These are phyloP conservation scores for Didymella glomerata DNA, from an alignment of 2,329 filamentous ascomycete genomes.

Conservation along the genomic window DNA sequence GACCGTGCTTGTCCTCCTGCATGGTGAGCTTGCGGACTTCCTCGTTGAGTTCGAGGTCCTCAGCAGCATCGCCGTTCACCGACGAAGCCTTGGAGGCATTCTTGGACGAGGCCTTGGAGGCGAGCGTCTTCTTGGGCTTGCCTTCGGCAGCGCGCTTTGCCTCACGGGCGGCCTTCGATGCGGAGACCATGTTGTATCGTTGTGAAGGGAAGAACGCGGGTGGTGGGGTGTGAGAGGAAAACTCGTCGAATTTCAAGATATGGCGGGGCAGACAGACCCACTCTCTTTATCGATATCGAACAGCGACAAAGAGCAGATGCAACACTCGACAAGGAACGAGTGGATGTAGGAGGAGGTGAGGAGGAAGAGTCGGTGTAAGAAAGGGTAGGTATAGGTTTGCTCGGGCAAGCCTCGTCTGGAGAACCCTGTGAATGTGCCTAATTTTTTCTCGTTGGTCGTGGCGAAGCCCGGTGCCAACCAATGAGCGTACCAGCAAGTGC, in stretches of 20 bases:
- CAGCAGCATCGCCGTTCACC: slow-evolving; percentile 77
- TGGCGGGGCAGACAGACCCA: slow-evolving; percentile 22
- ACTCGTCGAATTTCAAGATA: slow-evolving; percentile 26
- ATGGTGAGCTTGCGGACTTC: slow-evolving; percentile 88
- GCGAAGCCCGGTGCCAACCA: slow-evolving; percentile 30
- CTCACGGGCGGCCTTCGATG: slow-evolving; percentile 73
- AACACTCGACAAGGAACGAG: slow-evolving; percentile 23
- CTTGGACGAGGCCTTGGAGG: slow-evolving; percentile 73
- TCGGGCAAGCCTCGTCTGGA: slow-evolving; percentile 25
- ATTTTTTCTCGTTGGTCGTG: slow-evolving; percentile 37
- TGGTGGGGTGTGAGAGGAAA: slow-evolving; percentile 33
- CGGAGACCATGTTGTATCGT: slow-evolving; percentile 66
- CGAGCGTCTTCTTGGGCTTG: slow-evolving; percentile 77
- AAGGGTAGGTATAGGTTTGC: slow-evolving; percentile 12
- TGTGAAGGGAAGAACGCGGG: slow-evolving; percentile 24
- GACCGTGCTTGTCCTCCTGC: slow-evolving; percentile 94
- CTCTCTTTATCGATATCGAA: slow-evolving; percentile 31
- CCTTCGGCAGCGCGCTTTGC: slow-evolving; percentile 73
- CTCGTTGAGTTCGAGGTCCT: slow-evolving; percentile 69
- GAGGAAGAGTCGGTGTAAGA: slow-evolving; percentile 14
- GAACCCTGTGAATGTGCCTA: slow-evolving; percentile 27
- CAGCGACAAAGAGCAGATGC: slow-evolving; percentile 21
- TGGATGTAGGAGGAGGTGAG: slow-evolving; percentile 14
- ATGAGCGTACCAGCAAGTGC: slow-evolving; percentile 26
- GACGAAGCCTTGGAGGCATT: slow-evolving; percentile 69